Evolutionary conservation across 106 monocot species (phyloP), one percentile per base, ranked within the genome.

Genomic region (Dioscorea alata): DNA sequence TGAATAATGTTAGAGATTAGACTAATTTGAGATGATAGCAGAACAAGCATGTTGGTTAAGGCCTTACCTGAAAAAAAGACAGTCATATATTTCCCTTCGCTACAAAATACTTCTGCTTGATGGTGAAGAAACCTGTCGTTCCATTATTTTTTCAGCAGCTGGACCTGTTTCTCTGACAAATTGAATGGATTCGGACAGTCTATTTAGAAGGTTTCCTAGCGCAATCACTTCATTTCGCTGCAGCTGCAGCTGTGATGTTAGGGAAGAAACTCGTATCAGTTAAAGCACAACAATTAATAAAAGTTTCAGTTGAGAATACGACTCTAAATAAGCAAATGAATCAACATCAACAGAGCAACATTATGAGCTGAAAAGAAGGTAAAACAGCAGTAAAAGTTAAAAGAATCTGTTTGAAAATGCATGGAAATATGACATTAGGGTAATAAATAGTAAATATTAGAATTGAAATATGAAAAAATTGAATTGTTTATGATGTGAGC

Each of bases 161-260:
- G 86, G 78, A 1, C 78, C 88, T 75, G 76, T 79, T 63, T 96
- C 86, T 48, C 60, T 72, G 13, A 91, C 89, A 65, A 91, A 84
- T 73, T 83, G 82, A n/a, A 91, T 76, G 7, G 96, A 96, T 56
- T 96, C 96, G 0, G 91, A 96, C 0, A 96, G 84, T 71, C 91
- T 76, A 75, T 91, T 86, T 16, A 92, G 82, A 80, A 97, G 89
- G 75, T 97, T 97, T 16, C 81, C 68, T 34, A 97, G 78, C 19
- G 97, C 97, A 33, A 97, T 97, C 42, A 92, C 92, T 81, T 97
- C 97, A 77, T 97, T 89, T 50, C 92, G 79, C 57, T 97, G 92
- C 74, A 97, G 78, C 70, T 86, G 85, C 69, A 90, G 23, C 89
- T 89, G 92, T 74, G 76, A 68, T 49, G 48, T 15, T 34, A 73